These are phyloP conservation scores for Fusarium mangiferae DNA, from an alignment of 2,329 filamentous ascomycete species.

Conservation along the genomic window DNA sequence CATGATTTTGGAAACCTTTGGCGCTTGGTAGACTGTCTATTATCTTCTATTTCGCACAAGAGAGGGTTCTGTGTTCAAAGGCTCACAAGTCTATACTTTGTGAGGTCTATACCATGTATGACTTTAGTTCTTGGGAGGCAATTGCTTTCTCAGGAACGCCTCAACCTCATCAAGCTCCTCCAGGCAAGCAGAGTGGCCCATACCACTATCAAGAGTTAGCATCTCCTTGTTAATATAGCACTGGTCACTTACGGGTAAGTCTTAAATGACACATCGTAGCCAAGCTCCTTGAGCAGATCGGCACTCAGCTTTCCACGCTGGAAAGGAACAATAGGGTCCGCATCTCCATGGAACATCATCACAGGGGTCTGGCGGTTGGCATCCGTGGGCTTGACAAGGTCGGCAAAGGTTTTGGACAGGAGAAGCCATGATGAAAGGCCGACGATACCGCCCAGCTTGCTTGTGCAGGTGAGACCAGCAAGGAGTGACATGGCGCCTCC, in stretches of 20 bases:
- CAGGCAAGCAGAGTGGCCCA: slow-evolving; percentile 79
- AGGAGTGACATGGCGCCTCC: slow-evolving; percentile 90
- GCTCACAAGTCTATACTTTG: background rate
- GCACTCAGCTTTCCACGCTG: slow-evolving; percentile 75
- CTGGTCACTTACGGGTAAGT: slow-evolving; percentile 71
- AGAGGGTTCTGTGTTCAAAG: background rate
- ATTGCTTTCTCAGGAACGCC: slow-evolving; percentile 58
- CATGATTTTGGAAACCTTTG: background rate
- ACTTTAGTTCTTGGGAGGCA: slow-evolving; percentile 51
- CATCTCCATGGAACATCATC: slow-evolving; percentile 88
- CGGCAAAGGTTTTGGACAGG: slow-evolving; percentile 62
- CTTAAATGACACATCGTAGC: slow-evolving; percentile 79
- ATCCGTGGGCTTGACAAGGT: slow-evolving; percentile 54
- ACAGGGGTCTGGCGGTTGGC: slow-evolving; percentile 77
- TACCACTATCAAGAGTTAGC: slow-evolving; percentile 58
- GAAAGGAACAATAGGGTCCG: slow-evolving; percentile 77
- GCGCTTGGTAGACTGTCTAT: background rate
- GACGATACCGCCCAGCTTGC: slow-evolving; percentile 88
- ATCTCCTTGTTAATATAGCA: background rate
- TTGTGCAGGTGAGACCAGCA: slow-evolving; percentile 76
- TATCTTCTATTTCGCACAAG: background rate
- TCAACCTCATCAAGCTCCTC: slow-evolving; percentile 88
- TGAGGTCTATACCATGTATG: background rate
- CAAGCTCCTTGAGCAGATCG: slow-evolving; percentile 73
- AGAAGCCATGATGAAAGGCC: slow-evolving; percentile 85